Percentiles rank a stretch among this genome's conserved stretches.
Evolutionary conservation across 768 basidiomycete genomes (phyloP).

Genomic region (Hemileccinum impolitum): DNA sequence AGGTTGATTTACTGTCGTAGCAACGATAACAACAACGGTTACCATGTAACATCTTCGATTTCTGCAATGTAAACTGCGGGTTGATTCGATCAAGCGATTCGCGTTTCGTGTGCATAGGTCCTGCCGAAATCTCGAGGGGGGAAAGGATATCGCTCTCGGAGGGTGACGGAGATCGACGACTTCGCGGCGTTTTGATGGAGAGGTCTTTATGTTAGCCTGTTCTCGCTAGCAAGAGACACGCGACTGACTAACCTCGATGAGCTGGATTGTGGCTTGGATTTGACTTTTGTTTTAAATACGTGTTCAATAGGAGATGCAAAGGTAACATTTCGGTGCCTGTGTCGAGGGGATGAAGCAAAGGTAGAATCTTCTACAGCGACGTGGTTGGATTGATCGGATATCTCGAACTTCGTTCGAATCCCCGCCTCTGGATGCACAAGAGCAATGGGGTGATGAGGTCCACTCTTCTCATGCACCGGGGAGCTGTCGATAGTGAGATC

Average conservation of each 20-base stretch:
- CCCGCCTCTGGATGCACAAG: neutral
- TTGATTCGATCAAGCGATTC: slow-evolving; percentile 1
- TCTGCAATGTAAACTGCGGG: slow-evolving; percentile 6
- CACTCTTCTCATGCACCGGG: slow-evolving; percentile 14
- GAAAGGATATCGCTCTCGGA: slow-evolving; percentile 12
- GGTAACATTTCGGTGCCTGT: slow-evolving; percentile 23
- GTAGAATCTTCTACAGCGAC: neutral
- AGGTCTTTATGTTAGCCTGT: neutral
- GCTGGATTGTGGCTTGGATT: neutral
- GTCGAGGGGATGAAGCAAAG: slow-evolving; percentile 2
- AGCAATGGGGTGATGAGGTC: neutral
- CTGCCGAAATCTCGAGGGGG: slow-evolving; percentile 13
- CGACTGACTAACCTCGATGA: slow-evolving; percentile 9
- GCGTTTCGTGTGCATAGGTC: neutral
- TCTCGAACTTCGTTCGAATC: neutral
- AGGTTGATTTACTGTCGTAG: neutral
- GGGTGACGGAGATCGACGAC: neutral
- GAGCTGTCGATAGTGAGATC: slow-evolving; percentile 42
- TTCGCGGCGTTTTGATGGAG: neutral
- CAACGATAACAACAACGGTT: neutral
- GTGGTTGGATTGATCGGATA: neutral
- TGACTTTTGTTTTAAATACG: slow-evolving; percentile 3
- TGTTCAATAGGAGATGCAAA: slow-evolving; percentile 29
- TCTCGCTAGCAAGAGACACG: neutral
- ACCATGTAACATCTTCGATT: slow-evolving; percentile 7